Conservation (phyloP, 2,329 filamentous ascomycete species). For the Fusarium luffae region DNA sequence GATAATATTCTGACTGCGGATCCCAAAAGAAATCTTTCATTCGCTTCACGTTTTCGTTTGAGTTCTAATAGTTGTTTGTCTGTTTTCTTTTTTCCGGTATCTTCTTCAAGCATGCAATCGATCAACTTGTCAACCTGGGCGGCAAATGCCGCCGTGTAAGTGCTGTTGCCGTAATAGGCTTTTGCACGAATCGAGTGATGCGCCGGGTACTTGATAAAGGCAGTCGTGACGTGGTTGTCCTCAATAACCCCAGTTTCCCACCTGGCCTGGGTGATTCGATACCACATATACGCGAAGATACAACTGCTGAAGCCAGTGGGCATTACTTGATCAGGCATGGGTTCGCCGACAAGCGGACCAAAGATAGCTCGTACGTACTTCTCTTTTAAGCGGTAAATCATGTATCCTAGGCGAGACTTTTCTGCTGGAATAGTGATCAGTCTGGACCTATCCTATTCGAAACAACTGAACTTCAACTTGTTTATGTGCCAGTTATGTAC, state of each 20-base stretch:
- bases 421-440: background rate
- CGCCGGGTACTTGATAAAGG: constrained; percentile 25
- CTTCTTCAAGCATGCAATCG: background rate
- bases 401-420: background rate
- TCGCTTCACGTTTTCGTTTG: background rate
- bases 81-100: background rate
- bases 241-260: background rate
- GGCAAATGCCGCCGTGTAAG: background rate
- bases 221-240: background rate
- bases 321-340: background rate
- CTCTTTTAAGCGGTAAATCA: background rate
- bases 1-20: constrained; percentile 6
- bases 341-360: background rate
- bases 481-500: background rate
- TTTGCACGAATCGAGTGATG: background rate
- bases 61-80: background rate
- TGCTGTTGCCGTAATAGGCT: background rate
- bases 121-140: background rate
- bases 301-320: constrained; percentile 23
- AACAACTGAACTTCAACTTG: constrained; percentile 20
- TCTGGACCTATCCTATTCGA: constrained; percentile 20
- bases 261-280: constrained; percentile 27
- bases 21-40: background rate
- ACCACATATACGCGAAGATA: constrained; percentile 35
- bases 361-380: background rate